Evolutionary conservation across 495 filamentous ascomycete species (phyloP), one percentile per base, ranked within the genome.

Genomic region (Daldinia caldariorum): DNA sequence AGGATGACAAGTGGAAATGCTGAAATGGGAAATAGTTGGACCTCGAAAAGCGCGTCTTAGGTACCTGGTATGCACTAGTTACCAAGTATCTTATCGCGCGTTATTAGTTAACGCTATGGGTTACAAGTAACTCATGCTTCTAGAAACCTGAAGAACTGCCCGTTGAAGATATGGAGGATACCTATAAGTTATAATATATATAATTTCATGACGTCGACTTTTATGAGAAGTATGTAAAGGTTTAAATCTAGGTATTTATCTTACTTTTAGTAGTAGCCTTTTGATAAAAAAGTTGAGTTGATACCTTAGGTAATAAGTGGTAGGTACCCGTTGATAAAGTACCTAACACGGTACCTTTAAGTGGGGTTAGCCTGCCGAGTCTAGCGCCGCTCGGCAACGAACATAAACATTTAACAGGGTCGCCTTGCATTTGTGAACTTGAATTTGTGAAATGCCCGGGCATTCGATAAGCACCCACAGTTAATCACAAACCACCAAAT

Each of bases 321-420:
- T n/a, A n/a, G n/a, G n/a, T n/a, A n/a, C n/a, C n/a, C n/a, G n/a
- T n/a, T n/a, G n/a, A n/a, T n/a, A n/a, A n/a, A n/a, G n/a, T n/a
- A n/a, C n/a, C n/a, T n/a, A n/a, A n/a, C n/a, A n/a, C n/a, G n/a
- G n/a, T n/a, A 58, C 47, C 12, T 4, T 38, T 43, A 8, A 54
- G 68, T 66, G 68, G 68, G 18, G 0, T 16, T 8, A 5, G 2
- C n/a, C 47, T 9, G 20, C 41, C 31, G 43, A 26, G 49, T 26
- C 47, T 39, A 67, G 35, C 20, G 62, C 64, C 54, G 41, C 70
- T 63, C 67, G 73, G 75, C 75, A 77, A 77, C 75, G 53, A 67
- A 75, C 63, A 74, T 75, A 75, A 77, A 77, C 75, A 77, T 71
- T 67, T 63, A 58, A 39, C 39, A 7, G 54, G 54, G 18, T 20